Percentiles rank a stretch among this genome's conserved stretches.
Evolutionary conservation across 345 rosid genomes (phyloP).

Genomic region (Gossypium bickii): DNA sequence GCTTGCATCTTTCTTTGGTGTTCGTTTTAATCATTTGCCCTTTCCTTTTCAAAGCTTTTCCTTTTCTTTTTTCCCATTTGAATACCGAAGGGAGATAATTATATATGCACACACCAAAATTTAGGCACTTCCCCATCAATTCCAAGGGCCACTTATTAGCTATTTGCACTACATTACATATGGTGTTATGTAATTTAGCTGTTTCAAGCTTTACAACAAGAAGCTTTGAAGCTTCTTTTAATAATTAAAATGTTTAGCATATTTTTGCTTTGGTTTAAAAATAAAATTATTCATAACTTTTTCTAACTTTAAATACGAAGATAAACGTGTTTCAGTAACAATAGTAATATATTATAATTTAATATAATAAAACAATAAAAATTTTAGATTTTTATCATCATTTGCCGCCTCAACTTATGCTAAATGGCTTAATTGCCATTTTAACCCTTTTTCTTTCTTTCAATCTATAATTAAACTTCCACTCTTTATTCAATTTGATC

Average conservation of each 20-base stretch:
- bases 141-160: background rate
- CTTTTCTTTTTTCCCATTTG: slow-evolving; percentile 8
- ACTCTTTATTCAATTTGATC: too few species aligned
- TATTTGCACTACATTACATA: background rate
- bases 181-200: background rate
- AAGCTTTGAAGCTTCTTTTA: background rate
- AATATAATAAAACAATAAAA: too few species aligned
- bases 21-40: slow-evolving; percentile 19
- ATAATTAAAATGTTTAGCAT: background rate
- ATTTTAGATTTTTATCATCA: too few species aligned
- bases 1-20: slow-evolving; percentile 15
- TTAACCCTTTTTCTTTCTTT: too few species aligned
- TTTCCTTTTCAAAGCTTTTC: slow-evolving; percentile 32
- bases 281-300: accelerated
- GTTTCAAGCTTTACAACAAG: background rate
- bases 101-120: background rate
- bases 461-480: too few species aligned
- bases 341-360: too few species aligned
- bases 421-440: too few species aligned
- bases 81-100: background rate
- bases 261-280: background rate
- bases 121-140: background rate
- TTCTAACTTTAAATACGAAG: too few species aligned
- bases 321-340: accelerated
- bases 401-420: too few species aligned